Conservation (phyloP, 768 basidiomycete genomes). For the Mycena vitilis region DNA sequence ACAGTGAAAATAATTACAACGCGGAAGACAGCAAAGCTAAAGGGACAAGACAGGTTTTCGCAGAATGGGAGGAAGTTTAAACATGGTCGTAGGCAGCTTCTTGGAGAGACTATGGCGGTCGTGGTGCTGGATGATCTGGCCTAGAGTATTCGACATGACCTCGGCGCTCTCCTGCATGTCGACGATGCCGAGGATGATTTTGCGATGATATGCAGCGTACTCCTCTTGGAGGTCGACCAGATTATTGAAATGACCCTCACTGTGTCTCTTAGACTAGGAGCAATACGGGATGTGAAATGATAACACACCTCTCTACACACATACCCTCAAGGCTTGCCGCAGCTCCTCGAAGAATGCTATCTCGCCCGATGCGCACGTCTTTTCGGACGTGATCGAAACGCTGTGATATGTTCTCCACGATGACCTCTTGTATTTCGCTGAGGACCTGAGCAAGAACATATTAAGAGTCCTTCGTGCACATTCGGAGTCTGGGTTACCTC, state of each 20-base stretch:
- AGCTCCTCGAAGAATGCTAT: slow-evolving; percentile 60
- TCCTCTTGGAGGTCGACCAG: slow-evolving; percentile 67
- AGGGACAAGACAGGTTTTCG: slow-evolving; percentile 26
- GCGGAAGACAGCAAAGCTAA: slow-evolving; percentile 1
- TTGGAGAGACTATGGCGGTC: slow-evolving; percentile 61
- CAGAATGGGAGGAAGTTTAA: slow-evolving; percentile 35
- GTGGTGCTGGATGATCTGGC: slow-evolving; percentile 57
- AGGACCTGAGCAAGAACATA: slow-evolving; percentile 52
- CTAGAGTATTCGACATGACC: slow-evolving; percentile 49
- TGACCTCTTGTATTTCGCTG: slow-evolving; percentile 60
- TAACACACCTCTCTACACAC: slow-evolving; percentile 54
- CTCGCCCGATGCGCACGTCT: slow-evolving; percentile 57
- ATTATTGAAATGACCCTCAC: slow-evolving; percentile 62
- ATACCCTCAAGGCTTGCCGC: slow-evolving; percentile 58
- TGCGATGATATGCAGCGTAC: slow-evolving; percentile 57
- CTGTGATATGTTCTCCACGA: slow-evolving; percentile 58
- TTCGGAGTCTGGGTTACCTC: slow-evolving; percentile 48
- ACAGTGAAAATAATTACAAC: slow-evolving; percentile 5
- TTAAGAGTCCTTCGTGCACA: background rate
- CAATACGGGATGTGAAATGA: slow-evolving; percentile 2
- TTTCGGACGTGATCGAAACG: slow-evolving; percentile 61
- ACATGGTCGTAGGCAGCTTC: slow-evolving; percentile 61
- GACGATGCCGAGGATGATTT: slow-evolving; percentile 54
- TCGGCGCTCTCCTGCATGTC: slow-evolving; percentile 55
- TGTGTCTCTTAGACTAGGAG: slow-evolving; percentile 38